Conservation (phyloP, 805 yeast genomes). For the Candida nonsorbophila region DNA sequence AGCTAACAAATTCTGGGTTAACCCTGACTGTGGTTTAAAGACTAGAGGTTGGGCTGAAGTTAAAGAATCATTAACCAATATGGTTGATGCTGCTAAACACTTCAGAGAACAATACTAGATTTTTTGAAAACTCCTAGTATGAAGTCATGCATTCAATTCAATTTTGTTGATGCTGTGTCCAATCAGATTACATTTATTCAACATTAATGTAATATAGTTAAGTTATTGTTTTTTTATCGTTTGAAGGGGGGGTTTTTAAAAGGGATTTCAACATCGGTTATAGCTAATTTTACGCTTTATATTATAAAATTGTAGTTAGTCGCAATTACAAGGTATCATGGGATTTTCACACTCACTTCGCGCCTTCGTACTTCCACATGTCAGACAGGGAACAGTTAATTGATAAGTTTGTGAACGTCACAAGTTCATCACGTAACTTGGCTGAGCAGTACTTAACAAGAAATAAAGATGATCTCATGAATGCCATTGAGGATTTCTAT, state of each 20-base stretch:
- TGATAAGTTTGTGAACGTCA: constrained; percentile 31
- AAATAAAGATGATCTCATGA: constrained; percentile 30
- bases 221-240: constrained; percentile 7
- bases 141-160: constrained; percentile 42
- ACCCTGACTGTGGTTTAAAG: constrained; percentile 99
- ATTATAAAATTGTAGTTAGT: too few relatives aligned
- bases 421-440: constrained; percentile 25
- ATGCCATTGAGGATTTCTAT: constrained; percentile 38
- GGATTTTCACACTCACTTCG: too few relatives aligned
- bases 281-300: constrained; percentile 2
- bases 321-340: too few relatives aligned
- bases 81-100: constrained; percentile 98
- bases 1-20: constrained; percentile 98
- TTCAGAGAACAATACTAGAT: constrained; percentile 49
- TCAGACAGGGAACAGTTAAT: constrained; percentile 18
- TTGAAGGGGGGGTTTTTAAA: constrained; percentile 29
- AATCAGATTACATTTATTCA: constrained; percentile 39
- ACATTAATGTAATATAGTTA: constrained; percentile 39
- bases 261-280: constrained; percentile 49
- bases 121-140: too few relatives aligned
- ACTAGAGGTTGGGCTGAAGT: constrained; percentile 99
- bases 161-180: constrained; percentile 33
- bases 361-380: too few relatives aligned
- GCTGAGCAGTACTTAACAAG: constrained; percentile 37
- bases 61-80: constrained; percentile 89